Conservation (phyloP, 805 yeast species). For the Candida xiaguanensis region DNA sequence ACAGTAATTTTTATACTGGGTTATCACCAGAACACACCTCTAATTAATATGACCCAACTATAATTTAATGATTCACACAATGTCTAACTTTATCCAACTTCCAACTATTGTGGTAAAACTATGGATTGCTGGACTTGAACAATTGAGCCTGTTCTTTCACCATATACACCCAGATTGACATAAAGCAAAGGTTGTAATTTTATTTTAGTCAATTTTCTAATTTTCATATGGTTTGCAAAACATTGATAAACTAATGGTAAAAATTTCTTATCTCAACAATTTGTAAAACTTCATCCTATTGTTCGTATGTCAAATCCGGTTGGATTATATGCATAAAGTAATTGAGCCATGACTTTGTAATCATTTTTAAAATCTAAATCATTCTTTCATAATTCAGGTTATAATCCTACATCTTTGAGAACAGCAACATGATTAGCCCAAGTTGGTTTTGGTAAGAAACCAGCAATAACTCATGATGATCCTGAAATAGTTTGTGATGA, state of each 20-base stretch:
- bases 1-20: no score
- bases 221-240: slow-evolving; percentile 65
- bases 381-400: slow-evolving; percentile 58
- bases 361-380: slow-evolving; percentile 61
- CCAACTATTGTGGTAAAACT: slow-evolving; percentile 81
- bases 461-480: slow-evolving; percentile 80
- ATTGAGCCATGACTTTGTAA: slow-evolving; percentile 56
- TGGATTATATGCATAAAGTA: slow-evolving; percentile 88
- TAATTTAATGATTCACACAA: no score
- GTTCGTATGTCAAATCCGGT: slow-evolving; percentile 85
- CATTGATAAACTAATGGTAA: slow-evolving; percentile 91
- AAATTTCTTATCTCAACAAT: slow-evolving; percentile 55
- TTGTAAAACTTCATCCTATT: slow-evolving; percentile 75
- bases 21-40: no score
- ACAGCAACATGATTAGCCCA: slow-evolving; percentile 94
- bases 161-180: slow-evolving; percentile 49
- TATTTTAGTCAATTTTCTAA: slow-evolving; percentile 44
- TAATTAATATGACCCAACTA: no score
- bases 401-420: slow-evolving; percentile 68
- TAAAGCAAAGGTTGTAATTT: slow-evolving; percentile 50
- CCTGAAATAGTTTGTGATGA: slow-evolving; percentile 91
- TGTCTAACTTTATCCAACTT: slow-evolving; percentile 75
- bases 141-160: slow-evolving; percentile 72
- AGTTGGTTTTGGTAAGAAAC: slow-evolving; percentile 83
- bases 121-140: slow-evolving; percentile 92